Percentiles rank a stretch among this genome's conserved stretches.
phyloP scores from a whole-genome alignment of 1,284 basidiomycete species.

The Naganishia liquefaciens region DNA sequence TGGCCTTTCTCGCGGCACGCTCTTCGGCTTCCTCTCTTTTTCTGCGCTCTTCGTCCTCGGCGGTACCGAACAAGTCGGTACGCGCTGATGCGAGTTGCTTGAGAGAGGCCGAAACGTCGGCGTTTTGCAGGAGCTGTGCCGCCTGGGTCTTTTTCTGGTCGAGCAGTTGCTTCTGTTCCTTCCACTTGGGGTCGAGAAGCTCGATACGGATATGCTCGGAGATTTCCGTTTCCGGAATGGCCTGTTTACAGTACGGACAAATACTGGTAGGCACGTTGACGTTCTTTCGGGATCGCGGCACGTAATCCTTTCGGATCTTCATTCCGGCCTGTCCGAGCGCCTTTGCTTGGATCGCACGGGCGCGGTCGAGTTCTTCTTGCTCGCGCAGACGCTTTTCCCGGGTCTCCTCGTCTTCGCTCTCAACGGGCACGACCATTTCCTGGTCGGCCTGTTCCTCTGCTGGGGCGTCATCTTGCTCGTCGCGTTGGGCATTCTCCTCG shows the following conservation, averaged over 20 bases:
- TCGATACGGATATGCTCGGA: conserved; percentile 99
- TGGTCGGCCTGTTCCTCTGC: conserved; percentile 48
- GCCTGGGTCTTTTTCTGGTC: conserved; percentile 87
- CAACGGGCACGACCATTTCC: conserved; percentile 57
- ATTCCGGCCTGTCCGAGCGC: conserved; percentile 77
- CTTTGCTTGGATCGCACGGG: conserved; percentile 73
- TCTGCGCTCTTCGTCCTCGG: conserved; percentile 74
- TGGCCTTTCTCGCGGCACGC: conserved; percentile 71
- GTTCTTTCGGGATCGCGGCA: conserved; percentile 58
- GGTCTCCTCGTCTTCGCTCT: conserved; percentile 63
- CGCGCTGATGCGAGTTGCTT: conserved; percentile 85
- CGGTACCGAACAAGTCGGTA: conserved; percentile 91
- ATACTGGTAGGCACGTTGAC: conserved; percentile 67
- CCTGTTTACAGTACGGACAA: conserved; percentile 90
- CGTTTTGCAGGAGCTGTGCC: conserved; percentile 78
- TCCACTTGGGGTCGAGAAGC: conserved; percentile 94
- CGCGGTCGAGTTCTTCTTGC: conserved; percentile 71
- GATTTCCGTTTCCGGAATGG: conserved; percentile 90
- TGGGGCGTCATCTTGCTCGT: conserved; percentile 66
- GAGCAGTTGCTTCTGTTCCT: conserved; percentile 82
- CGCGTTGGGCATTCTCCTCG: conserved; percentile 67
- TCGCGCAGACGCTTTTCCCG: conserved; percentile 68
- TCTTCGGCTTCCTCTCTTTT: conserved; percentile 83
- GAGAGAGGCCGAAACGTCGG: conserved; percentile 87
- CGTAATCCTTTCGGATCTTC: conserved; percentile 97